Evolutionary conservation across 1,284 basidiomycete species (phyloP), one percentile per base, ranked within the genome.

Genomic region (Apiotrichum domesticum): DNA sequence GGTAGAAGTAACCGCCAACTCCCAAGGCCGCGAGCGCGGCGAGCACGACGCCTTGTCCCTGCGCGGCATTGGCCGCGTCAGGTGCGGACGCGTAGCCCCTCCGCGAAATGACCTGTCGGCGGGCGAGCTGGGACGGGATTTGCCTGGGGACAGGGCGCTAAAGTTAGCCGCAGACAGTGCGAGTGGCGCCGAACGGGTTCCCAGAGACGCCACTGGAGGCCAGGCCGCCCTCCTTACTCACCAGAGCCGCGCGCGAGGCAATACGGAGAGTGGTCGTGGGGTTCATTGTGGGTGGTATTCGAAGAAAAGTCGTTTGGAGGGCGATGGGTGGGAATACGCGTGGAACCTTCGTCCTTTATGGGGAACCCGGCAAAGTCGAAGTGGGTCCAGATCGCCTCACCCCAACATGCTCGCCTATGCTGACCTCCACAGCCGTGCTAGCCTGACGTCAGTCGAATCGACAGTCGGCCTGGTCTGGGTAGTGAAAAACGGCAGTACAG

Each of bases 1-100:
- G 47, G 64, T 72, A 70, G 49, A 55, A 61, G 63, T 69, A 75
- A 8, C 69, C 69, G 11, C 66, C 73, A 10, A 47, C 64, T 8
- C 62, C 73, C 21, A 73, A 57, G 11, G 66, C 71, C 15, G 65
- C 59, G 7, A 76, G 52, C 10, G 67, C 66, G 35, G 56, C 69
- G 52, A 76, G 68, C 33, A 76, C 68, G 54, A 49, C 35, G 15
- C 35, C 35, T 21, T 29, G 35, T n/a, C 37, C 37, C 37, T 39
- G 37, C 8, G 37, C 37, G 13, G 37, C 37, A 39, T 13, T 13
- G 13, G 37, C 37, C 14, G 7, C 47, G n/a, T 3, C 35, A 5
- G 11, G 34, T 11, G 7, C 9, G 45, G 45, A 34, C 10, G 41
- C 41, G 41, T 42, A 42, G 8, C 41, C 41, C n/a, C 41, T 8